These are phyloP conservation scores for Pythium plurisporium DNA, from an alignment of 352 stramenopile genomes.

Conservation along the genomic window DNA sequence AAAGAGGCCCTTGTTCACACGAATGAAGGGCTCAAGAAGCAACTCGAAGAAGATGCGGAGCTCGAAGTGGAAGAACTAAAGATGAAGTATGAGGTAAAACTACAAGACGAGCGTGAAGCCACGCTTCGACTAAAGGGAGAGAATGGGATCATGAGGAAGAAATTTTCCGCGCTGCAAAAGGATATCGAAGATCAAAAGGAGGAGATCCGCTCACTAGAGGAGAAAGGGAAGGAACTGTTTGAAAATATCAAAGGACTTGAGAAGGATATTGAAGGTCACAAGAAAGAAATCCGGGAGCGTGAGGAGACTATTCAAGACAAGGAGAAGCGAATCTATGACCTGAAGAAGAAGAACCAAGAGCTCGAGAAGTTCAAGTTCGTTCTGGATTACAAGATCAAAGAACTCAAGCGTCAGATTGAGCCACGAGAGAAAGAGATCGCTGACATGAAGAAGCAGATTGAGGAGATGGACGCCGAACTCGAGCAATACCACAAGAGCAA, in stretches of 20 bases:
- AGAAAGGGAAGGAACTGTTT: conserved; percentile 91
- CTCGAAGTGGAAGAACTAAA: conserved; percentile 92
- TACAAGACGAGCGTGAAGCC: conserved; percentile 86
- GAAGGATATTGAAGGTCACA: conserved; percentile 91
- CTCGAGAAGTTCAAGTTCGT: conserved; percentile 98
- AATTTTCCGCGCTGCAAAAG: conserved; percentile 91
- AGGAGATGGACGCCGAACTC: conserved; percentile 94
- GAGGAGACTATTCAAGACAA: conserved; percentile 95
- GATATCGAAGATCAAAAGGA: conserved; percentile 95
- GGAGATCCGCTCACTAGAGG: conserved; percentile 88
- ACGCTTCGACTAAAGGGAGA: conserved; percentile 93
- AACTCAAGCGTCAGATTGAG: conserved; percentile 95
- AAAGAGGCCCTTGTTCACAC: conserved; percentile 78
- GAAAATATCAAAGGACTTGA: conserved; percentile 91
- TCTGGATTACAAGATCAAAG: conserved; percentile 96
- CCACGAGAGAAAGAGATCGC: conserved; percentile 93
- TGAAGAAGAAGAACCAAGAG: conserved; percentile 98
- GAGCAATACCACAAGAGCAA: conserved; percentile 96
- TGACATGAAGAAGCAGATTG: conserved; percentile 94
- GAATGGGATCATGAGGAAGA: conserved; percentile 97
- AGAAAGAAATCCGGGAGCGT: conserved; percentile 90
- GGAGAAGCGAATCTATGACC: conserved; percentile 95
- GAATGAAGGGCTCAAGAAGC: conserved; percentile 87
- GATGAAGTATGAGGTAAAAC: conserved; percentile 88
- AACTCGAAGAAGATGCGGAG: conserved; percentile 94